Conservation (phyloP, 192 early-diverging fungal genomes). For the Umbelopsis isabellina region DNA sequence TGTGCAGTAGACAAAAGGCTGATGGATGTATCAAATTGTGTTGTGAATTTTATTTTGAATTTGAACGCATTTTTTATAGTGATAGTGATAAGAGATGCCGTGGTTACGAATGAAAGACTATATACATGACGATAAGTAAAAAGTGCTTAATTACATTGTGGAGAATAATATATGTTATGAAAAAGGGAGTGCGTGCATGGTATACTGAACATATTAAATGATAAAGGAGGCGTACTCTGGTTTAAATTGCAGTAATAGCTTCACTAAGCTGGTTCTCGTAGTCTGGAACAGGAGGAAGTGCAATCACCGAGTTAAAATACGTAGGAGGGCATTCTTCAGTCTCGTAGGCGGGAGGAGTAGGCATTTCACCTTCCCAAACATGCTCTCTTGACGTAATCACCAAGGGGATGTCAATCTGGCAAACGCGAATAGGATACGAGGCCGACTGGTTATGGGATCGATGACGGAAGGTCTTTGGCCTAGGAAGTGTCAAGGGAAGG, state of each 20-base stretch:
- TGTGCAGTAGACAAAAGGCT: too few species aligned
- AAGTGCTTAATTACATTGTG: not conserved
- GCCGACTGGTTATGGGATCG: not conserved
- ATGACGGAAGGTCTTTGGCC: not conserved
- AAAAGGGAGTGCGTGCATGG: not conserved
- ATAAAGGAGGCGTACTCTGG: not conserved
- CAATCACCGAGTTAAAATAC: constrained; percentile 16
- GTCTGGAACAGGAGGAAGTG: constrained; percentile 24
- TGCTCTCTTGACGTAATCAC: constrained; percentile 35
- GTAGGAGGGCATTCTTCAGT: constrained; percentile 26
- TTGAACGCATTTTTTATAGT: too few species aligned
- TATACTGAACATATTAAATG: not conserved
- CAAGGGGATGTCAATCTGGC: constrained; percentile 33
- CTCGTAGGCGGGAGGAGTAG: constrained; percentile 33
- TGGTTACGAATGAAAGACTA: not conserved
- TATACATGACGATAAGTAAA: not conserved
- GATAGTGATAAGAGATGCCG: too few species aligned
- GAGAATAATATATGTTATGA: not conserved
- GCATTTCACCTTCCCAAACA: constrained; percentile 25
- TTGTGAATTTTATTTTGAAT: too few species aligned
- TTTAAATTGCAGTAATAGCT: not conserved
- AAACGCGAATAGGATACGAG: not conserved
- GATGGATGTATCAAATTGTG: too few species aligned
- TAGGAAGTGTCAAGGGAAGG: not conserved
- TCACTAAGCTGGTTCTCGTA: not conserved